Evolutionary conservation across 495 filamentous ascomycete species (phyloP), one percentile per base, ranked within the genome.

Genomic region (Xylaria palmicola): DNA sequence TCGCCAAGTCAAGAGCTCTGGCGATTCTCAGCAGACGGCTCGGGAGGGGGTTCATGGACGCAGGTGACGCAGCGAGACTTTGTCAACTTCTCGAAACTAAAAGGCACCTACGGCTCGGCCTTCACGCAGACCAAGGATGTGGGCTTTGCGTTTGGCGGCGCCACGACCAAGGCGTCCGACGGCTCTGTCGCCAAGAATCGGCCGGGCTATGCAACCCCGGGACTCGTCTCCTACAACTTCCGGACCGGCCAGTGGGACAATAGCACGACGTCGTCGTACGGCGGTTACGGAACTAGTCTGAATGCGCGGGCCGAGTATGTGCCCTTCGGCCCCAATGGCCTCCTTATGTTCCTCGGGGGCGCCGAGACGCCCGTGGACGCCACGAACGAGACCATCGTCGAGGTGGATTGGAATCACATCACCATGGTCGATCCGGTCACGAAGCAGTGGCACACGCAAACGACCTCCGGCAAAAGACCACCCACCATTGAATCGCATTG

Each of bases 351-450:
- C 10, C 45, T 78, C 2, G 75, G 73, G 10, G 77, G 77, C 3
- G 47, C 62, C 8, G 61, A 69, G 15, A 53, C 60, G 8, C 60
- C 66, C 5, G 51, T 64, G 24, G 66, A 67, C 22, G 59, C 41
- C 3, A 65, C 59, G 34, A 56, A 62, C 12, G 45, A 47, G 13
- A 67, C 55, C 9, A 62, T 62, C 22, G 52, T 61, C 6, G 59
- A 64, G 29, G 24, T 65, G 13, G 60, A 39, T 57, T 68, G 74
- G 49, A 62, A 68, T 15, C 56, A 41, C 17, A 24, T 78, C 15
- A 71, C 41, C 6, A 60, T 79, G n/a, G 68, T 73, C 57, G 76
- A 79, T 41, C 75, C 77, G 15, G 63, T 61, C 12, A 74, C 70
- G 2, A 62, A 64, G 36, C 57, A 72, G 29, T 66, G 62, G 62